Evolutionary conservation across 805 yeast genomes (phyloP), one percentile per base, ranked within the genome.

Genomic region (Ogataea neopini): DNA sequence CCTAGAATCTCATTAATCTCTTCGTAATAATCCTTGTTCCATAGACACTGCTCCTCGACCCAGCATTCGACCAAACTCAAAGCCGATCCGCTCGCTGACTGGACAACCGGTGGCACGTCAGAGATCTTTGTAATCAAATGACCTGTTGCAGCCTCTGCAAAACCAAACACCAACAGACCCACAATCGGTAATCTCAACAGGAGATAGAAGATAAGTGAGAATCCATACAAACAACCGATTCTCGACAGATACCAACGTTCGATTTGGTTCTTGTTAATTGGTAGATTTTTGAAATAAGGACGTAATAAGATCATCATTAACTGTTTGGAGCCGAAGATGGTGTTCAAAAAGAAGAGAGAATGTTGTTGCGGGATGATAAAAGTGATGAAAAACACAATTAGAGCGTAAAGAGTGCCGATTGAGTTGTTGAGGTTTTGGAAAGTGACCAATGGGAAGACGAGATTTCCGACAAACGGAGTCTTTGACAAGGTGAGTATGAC

Each of bases 141-240:
- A 1, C 83, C 85, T 17, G 76, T 68, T 23, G 76, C 71, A 2
- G 79, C 72, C 57, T 79, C 76, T 2, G 83, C 84, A 37, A 80
- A 61, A 13, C 80, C 79, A 51, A 76, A 77, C 17, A 75, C 64
- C 11, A 79, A 54, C 18, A 77, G 67, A 0, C 83, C 76, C 3
- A 75, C 55, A 53, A 70, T 70, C 0, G 81, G 83, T 14, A 73
- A 59, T 30, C 64, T 62, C 45, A 79, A 61, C 41, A 77, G 59
- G 45, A 66, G 52, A 52, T 68, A 80, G 59, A 72, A 76, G 40
- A 71, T 71, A 7, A 77, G 57, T 3, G 84, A 80, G 52, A 80
- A 80, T 5, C 84, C 85, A 51, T 76, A 74, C 43, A 82, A 61
- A 25, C 77, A 70, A 0, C 84, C 85, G 45, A 76, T 79, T 33